Evolutionary conservation across 768 basidiomycete species (phyloP), one percentile per base, ranked within the genome.

Genomic region (Leccinum incarnatum): DNA sequence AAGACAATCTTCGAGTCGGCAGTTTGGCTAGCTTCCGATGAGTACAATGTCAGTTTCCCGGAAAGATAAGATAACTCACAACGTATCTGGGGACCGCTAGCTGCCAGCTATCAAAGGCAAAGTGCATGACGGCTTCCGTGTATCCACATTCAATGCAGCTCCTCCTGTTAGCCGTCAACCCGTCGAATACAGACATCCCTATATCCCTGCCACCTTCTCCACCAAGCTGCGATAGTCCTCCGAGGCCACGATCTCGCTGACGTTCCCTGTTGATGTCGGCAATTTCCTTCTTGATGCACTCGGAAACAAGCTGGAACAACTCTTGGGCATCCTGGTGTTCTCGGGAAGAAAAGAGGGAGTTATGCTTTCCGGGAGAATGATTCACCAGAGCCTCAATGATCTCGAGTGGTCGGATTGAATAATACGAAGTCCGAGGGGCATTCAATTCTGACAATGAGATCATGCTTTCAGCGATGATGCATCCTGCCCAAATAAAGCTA

Each of bases 291-390:
- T 93, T 93, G 64, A 98, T 80, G 54, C 87, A 90, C 71, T 95
- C 94, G 1, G 94, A 89, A 9, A 98, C 78, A 32, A 98, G 86
- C 65, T 96, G 89, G 76, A 97, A 98, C n/a, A 98, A 81, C 70
- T 98, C 96, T 69, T 98, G 96, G 5, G 96, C 96, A 71, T 98
- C 96, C 76, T 98, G 96, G 71, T 98, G 96, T 70, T 97, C 94
- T 12, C 93, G 87, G 1, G 93, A 93, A 63, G 85, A 84, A 72
- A 96, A 88, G 11, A 94, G 79, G 0, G 88, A 81, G 64, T 81
- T 81, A 62, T 80, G 71, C 67, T 81, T 82, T 52, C 81, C 81
- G 34, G 78, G 72, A 37, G 81, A 76, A 60, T 81, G 79, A 21
- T 77, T 70, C 17, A 85, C 83, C 30, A 95, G 80, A 3, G 86